Percentiles rank a stretch among this genome's conserved stretches.
These are phyloP conservation scores for Rhodotorula glutinis DNA, from an alignment of 1,284 basidiomycete species.

Conservation along the genomic window DNA sequence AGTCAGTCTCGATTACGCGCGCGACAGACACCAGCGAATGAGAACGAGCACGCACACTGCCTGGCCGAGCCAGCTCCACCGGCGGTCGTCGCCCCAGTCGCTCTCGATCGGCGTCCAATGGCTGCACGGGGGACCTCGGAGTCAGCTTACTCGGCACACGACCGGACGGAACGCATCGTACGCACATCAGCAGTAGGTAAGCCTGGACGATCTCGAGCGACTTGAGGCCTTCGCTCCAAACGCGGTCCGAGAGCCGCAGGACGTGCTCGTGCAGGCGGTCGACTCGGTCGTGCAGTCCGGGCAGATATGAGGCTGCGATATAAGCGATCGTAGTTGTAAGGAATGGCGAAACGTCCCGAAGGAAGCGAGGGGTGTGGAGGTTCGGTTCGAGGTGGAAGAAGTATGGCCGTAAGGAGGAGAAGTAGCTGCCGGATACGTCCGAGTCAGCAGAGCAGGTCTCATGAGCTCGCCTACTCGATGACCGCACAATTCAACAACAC, in stretches of 20 bases:
- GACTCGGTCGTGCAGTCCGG: conserved; percentile 10
- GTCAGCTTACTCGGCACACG: no score
- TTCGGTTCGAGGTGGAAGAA: conserved; percentile 25
- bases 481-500: conserved; percentile 25
- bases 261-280: conserved; percentile 19
- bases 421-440: conserved; percentile 23
- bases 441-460: no score
- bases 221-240: conserved; percentile 33
- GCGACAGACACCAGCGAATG: no score
- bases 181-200: conserved; percentile 29
- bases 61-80: conserved; percentile 31
- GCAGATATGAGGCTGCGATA: conserved; percentile 19
- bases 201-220: conserved; percentile 35
- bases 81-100: conserved; percentile 36
- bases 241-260: conserved; percentile 13
- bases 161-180: neutral
- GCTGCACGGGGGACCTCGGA: neutral
- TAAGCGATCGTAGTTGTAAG: conserved; percentile 29
- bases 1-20: neutral
- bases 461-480: no score
- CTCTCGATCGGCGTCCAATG: conserved; percentile 34
- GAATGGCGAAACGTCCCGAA: conserved; percentile 35
- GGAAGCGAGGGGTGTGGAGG: conserved; percentile 31
- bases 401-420: conserved; percentile 17
- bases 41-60: conserved; percentile 2